Conservation (phyloP, 805 yeast species). For the Trichomonascus vanleenenianus region DNA sequence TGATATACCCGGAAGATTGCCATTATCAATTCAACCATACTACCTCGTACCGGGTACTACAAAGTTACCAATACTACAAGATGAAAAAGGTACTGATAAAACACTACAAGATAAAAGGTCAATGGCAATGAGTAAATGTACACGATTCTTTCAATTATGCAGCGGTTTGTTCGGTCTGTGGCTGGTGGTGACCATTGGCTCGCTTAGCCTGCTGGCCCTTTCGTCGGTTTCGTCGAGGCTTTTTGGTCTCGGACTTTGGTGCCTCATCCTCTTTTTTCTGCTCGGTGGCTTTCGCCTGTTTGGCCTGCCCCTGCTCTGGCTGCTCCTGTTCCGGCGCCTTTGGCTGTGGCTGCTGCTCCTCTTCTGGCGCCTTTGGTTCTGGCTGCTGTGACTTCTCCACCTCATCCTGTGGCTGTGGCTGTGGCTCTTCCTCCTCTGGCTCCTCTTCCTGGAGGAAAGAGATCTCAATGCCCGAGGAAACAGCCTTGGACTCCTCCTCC, state of each 20-base stretch:
- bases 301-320: background rate
- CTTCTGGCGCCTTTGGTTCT: background rate
- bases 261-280: background rate
- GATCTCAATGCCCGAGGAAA: slow-evolving; percentile 6
- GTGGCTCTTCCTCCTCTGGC: slow-evolving; percentile 7
- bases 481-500: background rate
- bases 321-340: no score
- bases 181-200: background rate
- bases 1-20: no score
- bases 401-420: slow-evolving; percentile 1
- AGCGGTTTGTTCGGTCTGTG: background rate
- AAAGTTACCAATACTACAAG: no score
- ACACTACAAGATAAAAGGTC: no score
- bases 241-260: background rate
- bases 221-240: background rate
- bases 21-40: no score
- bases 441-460: slow-evolving; percentile 18
- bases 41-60: no score
- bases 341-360: background rate
- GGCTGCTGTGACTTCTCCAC: no score
- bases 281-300: background rate
- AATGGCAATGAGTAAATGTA: no score
- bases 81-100: no score
- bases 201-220: background rate
- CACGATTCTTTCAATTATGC: no score